phyloP scores from a whole-genome alignment of 179 eudicot species.

The Patellifolia procumbens region DNA sequence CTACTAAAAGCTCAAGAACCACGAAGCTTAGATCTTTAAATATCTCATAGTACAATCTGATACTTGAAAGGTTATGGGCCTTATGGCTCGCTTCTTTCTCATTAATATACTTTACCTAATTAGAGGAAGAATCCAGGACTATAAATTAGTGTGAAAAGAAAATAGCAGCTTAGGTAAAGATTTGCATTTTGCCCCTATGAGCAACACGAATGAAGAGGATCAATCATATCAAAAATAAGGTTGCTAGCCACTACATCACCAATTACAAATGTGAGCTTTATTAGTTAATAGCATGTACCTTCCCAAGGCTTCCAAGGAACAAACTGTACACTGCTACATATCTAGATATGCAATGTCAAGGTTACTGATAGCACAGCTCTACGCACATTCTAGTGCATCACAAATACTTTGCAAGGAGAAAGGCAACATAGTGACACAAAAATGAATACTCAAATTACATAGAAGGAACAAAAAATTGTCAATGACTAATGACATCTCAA shows the following conservation, averaged over 20 bases:
- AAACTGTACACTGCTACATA: slow-evolving; percentile 88
- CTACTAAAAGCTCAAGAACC: background rate
- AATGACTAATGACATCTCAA: background rate
- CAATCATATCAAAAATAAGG: background rate
- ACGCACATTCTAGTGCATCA: background rate
- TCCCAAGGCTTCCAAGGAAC: slow-evolving; percentile 98
- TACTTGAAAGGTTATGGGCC: background rate
- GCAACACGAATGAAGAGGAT: background rate
- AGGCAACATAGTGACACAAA: slow-evolving; percentile 1
- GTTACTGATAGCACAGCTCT: slow-evolving; percentile 9
- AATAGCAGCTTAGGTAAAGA: background rate
- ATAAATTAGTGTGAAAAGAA: background rate
- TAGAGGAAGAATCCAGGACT: slow-evolving; percentile 1
- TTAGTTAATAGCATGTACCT: slow-evolving; percentile 61
- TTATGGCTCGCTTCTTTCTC: background rate
- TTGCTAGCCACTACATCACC: background rate
- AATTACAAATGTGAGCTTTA: background rate
- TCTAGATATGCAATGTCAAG: slow-evolving; percentile 50
- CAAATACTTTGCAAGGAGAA: background rate
- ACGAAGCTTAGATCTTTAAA: background rate
- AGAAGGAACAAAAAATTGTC: slow-evolving; percentile 7
- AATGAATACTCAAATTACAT: background rate
- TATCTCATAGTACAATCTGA: background rate
- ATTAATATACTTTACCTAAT: background rate
- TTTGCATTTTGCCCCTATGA: background rate